These are phyloP conservation scores for Lindgomyces ingoldianus DNA, from an alignment of 495 filamentous ascomycete genomes.

Conservation along the genomic window DNA sequence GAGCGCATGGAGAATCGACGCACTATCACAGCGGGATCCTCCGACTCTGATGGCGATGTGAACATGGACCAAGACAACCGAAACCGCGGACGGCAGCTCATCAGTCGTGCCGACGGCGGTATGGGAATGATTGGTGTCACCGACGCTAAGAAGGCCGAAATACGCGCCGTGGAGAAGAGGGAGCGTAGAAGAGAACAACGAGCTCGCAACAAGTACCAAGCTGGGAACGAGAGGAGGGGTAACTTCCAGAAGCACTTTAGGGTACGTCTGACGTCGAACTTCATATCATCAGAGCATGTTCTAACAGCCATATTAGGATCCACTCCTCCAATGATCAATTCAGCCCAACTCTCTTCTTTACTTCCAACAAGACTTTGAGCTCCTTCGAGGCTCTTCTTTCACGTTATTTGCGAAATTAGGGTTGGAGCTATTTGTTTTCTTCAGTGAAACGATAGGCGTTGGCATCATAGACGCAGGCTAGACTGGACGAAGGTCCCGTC, in stretches of 20 bases:
- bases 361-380: not conserved
- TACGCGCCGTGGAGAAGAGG: conserved; percentile 63
- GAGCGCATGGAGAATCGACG: conserved; percentile 55
- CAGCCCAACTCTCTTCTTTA: not conserved
- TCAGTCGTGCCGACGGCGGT: conserved; percentile 68
- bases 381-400: not conserved
- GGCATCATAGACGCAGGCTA: conserved; percentile 13
- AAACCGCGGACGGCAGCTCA: conserved; percentile 58
- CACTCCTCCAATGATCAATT: conserved; percentile 11
- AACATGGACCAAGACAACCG: conserved; percentile 47
- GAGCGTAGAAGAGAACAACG: conserved; percentile 63
- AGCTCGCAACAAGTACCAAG: conserved; percentile 59
- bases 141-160: conserved; percentile 68
- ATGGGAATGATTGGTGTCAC: conserved; percentile 74
- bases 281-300: too few relatives aligned
- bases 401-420: not conserved
- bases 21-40: conserved; percentile 42
- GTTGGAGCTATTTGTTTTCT: not conserved
- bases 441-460: conserved; percentile 4
- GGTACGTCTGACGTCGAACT: conserved; percentile 35
- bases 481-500: not conserved
- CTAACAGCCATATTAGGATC: conserved; percentile 4
- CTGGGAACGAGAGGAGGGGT: conserved; percentile 61
- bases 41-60: conserved; percentile 49
- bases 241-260: conserved; percentile 81